Evolutionary conservation across 1,139 yeast genomes (phyloP).

Genomic region (Kodamaea sp.): DNA sequence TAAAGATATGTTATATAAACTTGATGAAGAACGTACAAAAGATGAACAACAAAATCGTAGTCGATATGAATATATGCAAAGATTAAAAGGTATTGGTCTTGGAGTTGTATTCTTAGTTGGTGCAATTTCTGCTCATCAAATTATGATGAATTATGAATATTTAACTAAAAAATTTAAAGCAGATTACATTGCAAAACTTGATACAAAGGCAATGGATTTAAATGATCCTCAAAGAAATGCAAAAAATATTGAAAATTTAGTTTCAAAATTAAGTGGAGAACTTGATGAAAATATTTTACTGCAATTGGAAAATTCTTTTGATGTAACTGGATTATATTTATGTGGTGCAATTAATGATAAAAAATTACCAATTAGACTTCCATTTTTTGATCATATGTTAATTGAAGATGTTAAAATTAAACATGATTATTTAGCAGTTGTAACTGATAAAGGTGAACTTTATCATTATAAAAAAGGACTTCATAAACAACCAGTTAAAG

Average conservation of each 20-base stretch:
- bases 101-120: slow-evolving; percentile 34
- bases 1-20: slow-evolving; percentile 28
- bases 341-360: slow-evolving; percentile 33
- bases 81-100: slow-evolving; percentile 32
- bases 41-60: slow-evolving; percentile 22
- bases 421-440: slow-evolving; percentile 52
- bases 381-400: slow-evolving; percentile 58
- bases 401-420: slow-evolving; percentile 56
- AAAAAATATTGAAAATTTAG: slow-evolving; percentile 23
- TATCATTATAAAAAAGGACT: slow-evolving; percentile 59
- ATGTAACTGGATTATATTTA: slow-evolving; percentile 35
- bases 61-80: slow-evolving; percentile 29
- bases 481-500: slow-evolving; percentile 18
- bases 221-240: slow-evolving; percentile 28
- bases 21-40: slow-evolving; percentile 27
- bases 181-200: slow-evolving; percentile 29
- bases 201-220: slow-evolving; percentile 24
- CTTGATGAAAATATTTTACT: slow-evolving; percentile 33
- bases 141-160: slow-evolving; percentile 41
- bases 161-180: slow-evolving; percentile 26
- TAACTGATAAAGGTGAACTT: slow-evolving; percentile 70
- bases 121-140: slow-evolving; percentile 35
- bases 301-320: slow-evolving; percentile 23
- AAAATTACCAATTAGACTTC: slow-evolving; percentile 57
- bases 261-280: slow-evolving; percentile 27